Evolutionary conservation across 257 asterid species (phyloP), one percentile per base, ranked within the genome.

Genomic region (Coffea eugenioides): DNA sequence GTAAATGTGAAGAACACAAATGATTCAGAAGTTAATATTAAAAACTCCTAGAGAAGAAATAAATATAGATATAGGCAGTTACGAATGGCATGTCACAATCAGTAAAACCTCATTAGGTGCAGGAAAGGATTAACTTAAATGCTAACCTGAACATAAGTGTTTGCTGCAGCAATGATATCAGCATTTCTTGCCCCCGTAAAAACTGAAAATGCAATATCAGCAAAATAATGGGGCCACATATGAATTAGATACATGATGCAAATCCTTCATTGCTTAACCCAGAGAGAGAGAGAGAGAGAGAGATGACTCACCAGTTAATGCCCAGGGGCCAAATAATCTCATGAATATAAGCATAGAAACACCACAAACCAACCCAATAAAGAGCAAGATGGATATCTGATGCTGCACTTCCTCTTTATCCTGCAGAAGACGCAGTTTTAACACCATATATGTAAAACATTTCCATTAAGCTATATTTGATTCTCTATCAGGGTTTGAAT

Each of bases 81-180:
- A 15, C 8, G 11, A 25, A 6, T 39, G 49, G 45, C 15, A 23
- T 23, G 45, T 18, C 18, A n/a, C 31, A 45, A 62, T 18, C n/a
- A 51, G 25, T 52, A 34, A 77, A 78, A 41, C 46, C 59, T 39
- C 11, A 8, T 23, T 8, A 54, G 13, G 13, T 8, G 51, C 5
- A 70, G 36, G 31, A 66, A 73, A 21, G 8, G 27, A 5, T 56
- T 16, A 23, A 20, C 69, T 36, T 8, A 49, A 25, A 25, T 49
- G 80, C 77, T 23, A 79, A 93, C 99, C 98, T 95, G 99, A 80
- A 93, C 96, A 73, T 93, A 95, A 70, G 92, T 93, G 79, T 95
- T 90, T 54, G 97, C 98, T 52, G 99, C 96, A 85, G 89, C 83
- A 75, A 89, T 74, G 36, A 95, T 91, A 59, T 92, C 97, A 14